Evolutionary conservation across 2,329 filamentous ascomycete genomes (phyloP).

Genomic region (Botryotinia calthae): DNA sequence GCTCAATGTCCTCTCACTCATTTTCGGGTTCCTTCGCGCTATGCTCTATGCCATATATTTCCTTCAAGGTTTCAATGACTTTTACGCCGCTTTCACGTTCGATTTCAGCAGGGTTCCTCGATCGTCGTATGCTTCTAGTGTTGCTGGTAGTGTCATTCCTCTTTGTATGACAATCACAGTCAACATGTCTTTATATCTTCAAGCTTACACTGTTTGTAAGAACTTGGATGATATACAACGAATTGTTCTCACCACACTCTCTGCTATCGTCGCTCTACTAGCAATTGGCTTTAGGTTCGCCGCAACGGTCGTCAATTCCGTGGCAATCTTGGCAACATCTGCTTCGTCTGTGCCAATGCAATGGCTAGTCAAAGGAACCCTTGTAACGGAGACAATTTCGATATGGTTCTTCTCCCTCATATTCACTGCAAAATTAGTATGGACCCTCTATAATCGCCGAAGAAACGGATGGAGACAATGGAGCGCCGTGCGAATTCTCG

Average conservation of each 20-base stretch:
- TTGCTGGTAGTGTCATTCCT: conserved; percentile 49
- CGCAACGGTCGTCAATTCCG: conserved; percentile 48
- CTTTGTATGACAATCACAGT: conserved; percentile 54
- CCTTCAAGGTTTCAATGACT: conserved; percentile 49
- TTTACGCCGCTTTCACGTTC: conserved; percentile 49
- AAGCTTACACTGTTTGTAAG: conserved; percentile 60
- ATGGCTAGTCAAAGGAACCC: conserved; percentile 46
- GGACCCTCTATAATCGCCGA: conserved; percentile 54
- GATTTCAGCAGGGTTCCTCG: conserved; percentile 47
- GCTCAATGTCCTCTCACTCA: conserved; percentile 56
- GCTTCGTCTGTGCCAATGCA: conserved; percentile 35
- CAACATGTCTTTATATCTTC: conserved; percentile 58
- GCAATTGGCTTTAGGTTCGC: conserved; percentile 54
- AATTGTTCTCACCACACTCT: conserved; percentile 46
- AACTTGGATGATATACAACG: conserved; percentile 45
- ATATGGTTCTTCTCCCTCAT: conserved; percentile 62
- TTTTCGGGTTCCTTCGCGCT: conserved; percentile 52
- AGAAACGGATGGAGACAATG: conserved; percentile 58
- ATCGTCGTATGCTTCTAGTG: conserved; percentile 46
- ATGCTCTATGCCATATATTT: conserved; percentile 51
- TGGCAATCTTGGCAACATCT: conserved; percentile 26
- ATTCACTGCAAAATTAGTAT: conserved; percentile 60
- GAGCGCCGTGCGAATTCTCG: conserved; percentile 64
- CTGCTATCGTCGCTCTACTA: conserved; percentile 48
- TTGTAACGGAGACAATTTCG: conserved; percentile 52